Conservation (phyloP, 768 basidiomycete genomes). For the Boletus rex-veris region DNA sequence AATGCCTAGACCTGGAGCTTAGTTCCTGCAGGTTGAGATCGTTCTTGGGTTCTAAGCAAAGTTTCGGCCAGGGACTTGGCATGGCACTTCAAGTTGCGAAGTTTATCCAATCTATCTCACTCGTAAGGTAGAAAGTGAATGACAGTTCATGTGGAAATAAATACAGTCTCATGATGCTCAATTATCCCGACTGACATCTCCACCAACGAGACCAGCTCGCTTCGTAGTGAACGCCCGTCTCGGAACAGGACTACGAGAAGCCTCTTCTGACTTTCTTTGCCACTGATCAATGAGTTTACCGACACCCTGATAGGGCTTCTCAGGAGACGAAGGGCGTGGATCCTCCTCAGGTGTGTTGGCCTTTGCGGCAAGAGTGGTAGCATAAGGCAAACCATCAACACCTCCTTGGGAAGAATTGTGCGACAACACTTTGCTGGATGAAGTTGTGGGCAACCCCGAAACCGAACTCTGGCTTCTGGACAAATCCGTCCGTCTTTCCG, state of each 20-base stretch:
- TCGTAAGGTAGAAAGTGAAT: slow-evolving; percentile 8
- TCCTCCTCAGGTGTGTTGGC: slow-evolving; percentile 21
- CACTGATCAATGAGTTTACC: slow-evolving; percentile 84
- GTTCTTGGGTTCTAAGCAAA: slow-evolving; percentile 1
- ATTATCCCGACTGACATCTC: slow-evolving; percentile 19
- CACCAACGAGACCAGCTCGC: slow-evolving; percentile 35
- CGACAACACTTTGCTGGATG: slow-evolving; percentile 22
- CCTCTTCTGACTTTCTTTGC: slow-evolving; percentile 75
- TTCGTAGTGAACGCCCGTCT: slow-evolving; percentile 42
- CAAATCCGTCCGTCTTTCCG: slow-evolving; percentile 13
- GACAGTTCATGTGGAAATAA: slow-evolving; percentile 7
- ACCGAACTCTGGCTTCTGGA: slow-evolving; percentile 15
- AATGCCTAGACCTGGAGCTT: neutral
- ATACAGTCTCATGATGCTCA: slow-evolving; percentile 15
- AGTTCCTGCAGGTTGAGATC: slow-evolving; percentile 9
- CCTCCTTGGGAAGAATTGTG: slow-evolving; percentile 12
- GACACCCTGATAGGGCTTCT: slow-evolving; percentile 78
- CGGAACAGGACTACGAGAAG: slow-evolving; percentile 30
- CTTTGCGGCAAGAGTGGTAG: slow-evolving; percentile 7
- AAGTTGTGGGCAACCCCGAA: slow-evolving; percentile 20
- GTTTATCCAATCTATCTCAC: neutral
- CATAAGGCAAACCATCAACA: slow-evolving; percentile 28
- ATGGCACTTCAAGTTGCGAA: neutral
- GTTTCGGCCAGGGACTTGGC: neutral
- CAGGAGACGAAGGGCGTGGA: slow-evolving; percentile 59